These are phyloP conservation scores for Penicillium polonicum DNA, from an alignment of 2,329 filamentous ascomycete genomes.

Conservation along the genomic window DNA sequence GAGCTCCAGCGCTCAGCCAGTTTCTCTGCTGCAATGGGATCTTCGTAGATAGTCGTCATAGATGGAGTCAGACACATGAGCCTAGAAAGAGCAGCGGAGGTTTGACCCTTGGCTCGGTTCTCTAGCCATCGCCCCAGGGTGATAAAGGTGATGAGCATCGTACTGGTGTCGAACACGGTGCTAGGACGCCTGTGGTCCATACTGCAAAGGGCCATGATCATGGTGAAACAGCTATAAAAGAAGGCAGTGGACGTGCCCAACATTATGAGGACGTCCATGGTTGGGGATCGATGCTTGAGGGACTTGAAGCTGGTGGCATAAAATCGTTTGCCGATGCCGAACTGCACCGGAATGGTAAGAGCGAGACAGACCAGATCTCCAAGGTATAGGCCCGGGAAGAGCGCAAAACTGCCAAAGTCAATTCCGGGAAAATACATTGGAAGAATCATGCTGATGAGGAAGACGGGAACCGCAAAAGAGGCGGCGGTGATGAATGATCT, in stretches of 20 bases:
- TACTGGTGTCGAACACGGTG: conserved; percentile 95
- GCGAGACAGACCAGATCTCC: conserved; percentile 81
- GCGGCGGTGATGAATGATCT: conserved; percentile 75
- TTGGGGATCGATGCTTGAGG: conserved; percentile 83
- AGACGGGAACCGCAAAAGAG: conserved; percentile 83
- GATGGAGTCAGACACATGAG: conserved; percentile 96
- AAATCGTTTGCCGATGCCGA: conserved; percentile 92
- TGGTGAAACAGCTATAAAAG: conserved; percentile 87
- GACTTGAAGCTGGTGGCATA: conserved; percentile 94
- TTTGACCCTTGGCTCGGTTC: conserved; percentile 93
- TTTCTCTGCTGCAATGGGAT: conserved; percentile 91
- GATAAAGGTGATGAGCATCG: conserved; percentile 97
- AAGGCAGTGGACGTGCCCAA: conserved; percentile 93
- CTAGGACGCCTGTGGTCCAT: conserved; percentile 75
- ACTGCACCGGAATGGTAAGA: conserved; percentile 91
- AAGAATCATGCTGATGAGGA: conserved; percentile 88
- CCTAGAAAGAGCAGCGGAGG: conserved; percentile 85
- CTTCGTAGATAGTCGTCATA: conserved; percentile 94
- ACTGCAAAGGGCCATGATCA: conserved; percentile 76
- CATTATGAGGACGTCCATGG: conserved; percentile 96
- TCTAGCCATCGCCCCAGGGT: conserved; percentile 87
- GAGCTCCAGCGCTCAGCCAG: conserved; percentile 71
- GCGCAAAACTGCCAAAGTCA: conserved; percentile 69
- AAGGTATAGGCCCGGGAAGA: conserved; percentile 75
- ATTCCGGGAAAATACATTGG: conserved; percentile 77